phyloP scores from a whole-genome alignment of 345 rosid genomes.

The Populus davidiana region DNA sequence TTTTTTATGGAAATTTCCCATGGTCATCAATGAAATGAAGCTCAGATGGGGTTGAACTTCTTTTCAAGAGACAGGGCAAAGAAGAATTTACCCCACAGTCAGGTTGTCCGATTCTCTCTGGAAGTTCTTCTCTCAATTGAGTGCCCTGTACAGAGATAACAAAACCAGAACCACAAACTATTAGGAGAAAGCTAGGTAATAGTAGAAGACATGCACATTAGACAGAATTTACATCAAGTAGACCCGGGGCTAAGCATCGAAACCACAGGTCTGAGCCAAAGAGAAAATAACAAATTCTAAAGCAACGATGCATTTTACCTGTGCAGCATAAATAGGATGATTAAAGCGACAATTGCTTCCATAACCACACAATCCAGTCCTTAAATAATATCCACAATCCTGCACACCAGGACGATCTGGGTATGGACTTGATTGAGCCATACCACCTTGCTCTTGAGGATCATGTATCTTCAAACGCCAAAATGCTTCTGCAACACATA shows the following conservation, averaged over 20 bases:
- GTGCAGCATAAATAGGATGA: conserved; percentile 59
- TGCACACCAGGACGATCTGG: conserved; percentile 80
- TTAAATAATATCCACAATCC: conserved; percentile 58
- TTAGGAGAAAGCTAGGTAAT: neutral
- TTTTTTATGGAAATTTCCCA: neutral
- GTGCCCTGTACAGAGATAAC: conserved; percentile 36
- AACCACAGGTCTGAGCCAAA: neutral
- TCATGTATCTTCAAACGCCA: conserved; percentile 56
- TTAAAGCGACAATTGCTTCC: conserved; percentile 69
- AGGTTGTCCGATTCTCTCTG: conserved; percentile 67
- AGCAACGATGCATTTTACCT: conserved; percentile 29
- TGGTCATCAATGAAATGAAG: conserved; percentile 5
- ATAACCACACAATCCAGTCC: conserved; percentile 70
- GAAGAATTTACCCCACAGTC: conserved; percentile 60
- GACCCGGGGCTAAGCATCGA: neutral
- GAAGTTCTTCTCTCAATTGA: conserved; percentile 53
- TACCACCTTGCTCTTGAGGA: conserved; percentile 36
- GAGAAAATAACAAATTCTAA: neutral
- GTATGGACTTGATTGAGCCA: conserved; percentile 43
- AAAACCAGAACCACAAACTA: conserved; percentile 6
- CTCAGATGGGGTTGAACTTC: neutral
- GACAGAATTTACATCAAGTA: neutral
- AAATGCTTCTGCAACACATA: conserved; percentile 40
- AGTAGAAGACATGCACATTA: neutral
- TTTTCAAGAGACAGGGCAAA: neutral